Percentiles rank a stretch among this genome's conserved stretches.
Conservation (phyloP, 2,329 filamentous ascomycete genomes). For the Trichoderma citrinoviride region DNA sequence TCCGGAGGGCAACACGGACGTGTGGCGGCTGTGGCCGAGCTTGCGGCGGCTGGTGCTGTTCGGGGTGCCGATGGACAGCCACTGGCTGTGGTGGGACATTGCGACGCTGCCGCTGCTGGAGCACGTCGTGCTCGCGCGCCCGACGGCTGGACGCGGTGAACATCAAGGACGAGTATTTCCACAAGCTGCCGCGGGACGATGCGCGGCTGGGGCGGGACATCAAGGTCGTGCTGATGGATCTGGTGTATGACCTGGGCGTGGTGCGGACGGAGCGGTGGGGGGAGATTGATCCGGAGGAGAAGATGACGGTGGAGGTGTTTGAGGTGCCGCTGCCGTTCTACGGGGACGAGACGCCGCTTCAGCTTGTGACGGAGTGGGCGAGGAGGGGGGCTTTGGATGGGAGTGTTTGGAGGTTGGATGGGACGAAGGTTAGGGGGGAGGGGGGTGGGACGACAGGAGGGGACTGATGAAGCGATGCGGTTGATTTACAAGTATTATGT, state of each 20-base stretch:
- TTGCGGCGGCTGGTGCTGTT: conserved; percentile 45
- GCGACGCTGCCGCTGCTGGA: conserved; percentile 39
- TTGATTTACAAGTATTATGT: background rate
- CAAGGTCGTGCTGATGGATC: conserved; percentile 36
- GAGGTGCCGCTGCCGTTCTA: conserved; percentile 42
- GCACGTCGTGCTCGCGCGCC: conserved; percentile 43
- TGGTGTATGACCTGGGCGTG: conserved; percentile 27
- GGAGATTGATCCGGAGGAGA: conserved; percentile 37
- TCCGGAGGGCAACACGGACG: conserved; percentile 34
- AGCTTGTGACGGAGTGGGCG: conserved; percentile 41
- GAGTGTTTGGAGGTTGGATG: conserved; percentile 39
- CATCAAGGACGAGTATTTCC: conserved; percentile 44
- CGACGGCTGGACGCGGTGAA: conserved; percentile 36
- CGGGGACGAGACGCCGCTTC: conserved; percentile 35
- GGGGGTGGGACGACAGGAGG: no score
- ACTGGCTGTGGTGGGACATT: conserved; percentile 41
- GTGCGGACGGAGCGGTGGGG: conserved; percentile 34
- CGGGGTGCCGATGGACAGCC: conserved; percentile 37
- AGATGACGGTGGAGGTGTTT: conserved; percentile 40
- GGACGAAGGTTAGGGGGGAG: conserved; percentile 22
- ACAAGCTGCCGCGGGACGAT: conserved; percentile 32
- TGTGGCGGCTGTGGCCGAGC: conserved; percentile 45
- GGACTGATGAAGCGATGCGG: background rate
- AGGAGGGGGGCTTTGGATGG: conserved; percentile 41
- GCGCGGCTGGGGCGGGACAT: conserved; percentile 30